Percentiles rank a stretch among this genome's conserved stretches.
These are phyloP conservation scores for Cryptococcus sp. DNA, from an alignment of 1,284 basidiomycete genomes.

Conservation along the genomic window DNA sequence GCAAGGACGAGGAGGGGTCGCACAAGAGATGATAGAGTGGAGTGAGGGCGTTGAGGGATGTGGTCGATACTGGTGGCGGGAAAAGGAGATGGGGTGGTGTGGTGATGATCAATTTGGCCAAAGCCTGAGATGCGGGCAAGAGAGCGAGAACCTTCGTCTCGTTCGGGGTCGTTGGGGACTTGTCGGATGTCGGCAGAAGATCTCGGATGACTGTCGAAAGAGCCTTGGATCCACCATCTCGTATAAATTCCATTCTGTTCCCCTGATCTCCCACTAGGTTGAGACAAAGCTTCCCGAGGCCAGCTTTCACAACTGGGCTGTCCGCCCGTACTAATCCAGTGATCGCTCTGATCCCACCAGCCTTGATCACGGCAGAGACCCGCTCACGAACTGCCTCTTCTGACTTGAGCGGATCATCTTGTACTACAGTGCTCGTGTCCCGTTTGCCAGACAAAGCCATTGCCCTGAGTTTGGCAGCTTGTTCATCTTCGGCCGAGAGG, in stretches of 20 bases:
- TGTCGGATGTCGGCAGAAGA: constrained; percentile 11
- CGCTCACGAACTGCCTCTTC: constrained; percentile 62
- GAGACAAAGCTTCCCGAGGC: constrained; percentile 57
- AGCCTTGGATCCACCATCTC: constrained; percentile 74
- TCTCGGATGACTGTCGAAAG: constrained; percentile 58
- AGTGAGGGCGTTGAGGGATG: constrained; percentile 71
- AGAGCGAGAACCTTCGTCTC: constrained; percentile 19
- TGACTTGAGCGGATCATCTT: constrained; percentile 48
- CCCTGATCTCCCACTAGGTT: constrained; percentile 70
- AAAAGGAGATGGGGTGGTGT: constrained; percentile 84
- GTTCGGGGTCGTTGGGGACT: not conserved
- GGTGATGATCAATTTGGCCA: constrained; percentile 90
- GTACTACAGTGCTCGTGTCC: constrained; percentile 14
- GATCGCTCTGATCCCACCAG: constrained; percentile 63
- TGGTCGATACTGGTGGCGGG: constrained; percentile 61
- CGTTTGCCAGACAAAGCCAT: constrained; percentile 59
- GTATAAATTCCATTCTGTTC: constrained; percentile 72
- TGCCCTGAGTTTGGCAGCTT: constrained; percentile 67
- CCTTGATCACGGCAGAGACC: constrained; percentile 56
- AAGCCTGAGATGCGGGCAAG: constrained; percentile 75
- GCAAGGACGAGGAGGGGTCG: constrained; percentile 61
- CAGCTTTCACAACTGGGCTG: constrained; percentile 50
- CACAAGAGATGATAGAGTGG: constrained; percentile 69
- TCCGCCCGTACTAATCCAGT: constrained; percentile 54
- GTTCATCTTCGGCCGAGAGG: constrained; percentile 70